phyloP scores from a whole-genome alignment of 1,284 basidiomycete species.

The Lentinula novae-zelandiae region DNA sequence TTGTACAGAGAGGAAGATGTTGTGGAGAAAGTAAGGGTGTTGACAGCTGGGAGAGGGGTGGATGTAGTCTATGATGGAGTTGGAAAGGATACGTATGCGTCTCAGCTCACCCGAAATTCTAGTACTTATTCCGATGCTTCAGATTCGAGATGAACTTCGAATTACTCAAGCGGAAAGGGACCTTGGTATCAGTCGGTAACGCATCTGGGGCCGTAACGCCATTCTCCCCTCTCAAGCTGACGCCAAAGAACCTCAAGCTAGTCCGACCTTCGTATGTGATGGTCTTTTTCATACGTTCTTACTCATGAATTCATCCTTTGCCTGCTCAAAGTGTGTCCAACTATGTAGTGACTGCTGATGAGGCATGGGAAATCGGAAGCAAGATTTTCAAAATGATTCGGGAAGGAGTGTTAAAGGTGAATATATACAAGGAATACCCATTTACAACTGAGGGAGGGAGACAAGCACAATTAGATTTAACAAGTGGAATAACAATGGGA shows the following conservation, averaged over 20 bases:
- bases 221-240: slow-evolving; percentile 72
- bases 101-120: background rate
- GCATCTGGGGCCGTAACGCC: slow-evolving; percentile 80
- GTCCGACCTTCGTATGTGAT: slow-evolving; percentile 68
- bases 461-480: slow-evolving; percentile 79
- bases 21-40: slow-evolving; percentile 63
- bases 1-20: slow-evolving; percentile 75
- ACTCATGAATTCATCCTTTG: background rate
- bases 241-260: slow-evolving; percentile 81
- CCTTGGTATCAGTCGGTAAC: slow-evolving; percentile 86
- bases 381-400: slow-evolving; percentile 67
- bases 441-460: slow-evolving; percentile 81
- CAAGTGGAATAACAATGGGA: slow-evolving; percentile 75
- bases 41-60: slow-evolving; percentile 83
- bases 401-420: slow-evolving; percentile 63
- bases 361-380: slow-evolving; percentile 62
- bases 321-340: slow-evolving; percentile 45
- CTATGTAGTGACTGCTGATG: slow-evolving; percentile 71
- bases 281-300: background rate
- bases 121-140: background rate
- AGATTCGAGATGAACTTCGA: slow-evolving; percentile 85
- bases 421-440: slow-evolving; percentile 76
- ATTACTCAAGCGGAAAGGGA: slow-evolving; percentile 77
- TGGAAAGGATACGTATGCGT: slow-evolving; percentile 81
- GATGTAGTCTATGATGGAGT: slow-evolving; percentile 92